Percentiles rank a stretch among this genome's conserved stretches.
Evolutionary conservation across 2,329 filamentous ascomycete species (phyloP).

Genomic region (Diaporthe aspalathi): DNA sequence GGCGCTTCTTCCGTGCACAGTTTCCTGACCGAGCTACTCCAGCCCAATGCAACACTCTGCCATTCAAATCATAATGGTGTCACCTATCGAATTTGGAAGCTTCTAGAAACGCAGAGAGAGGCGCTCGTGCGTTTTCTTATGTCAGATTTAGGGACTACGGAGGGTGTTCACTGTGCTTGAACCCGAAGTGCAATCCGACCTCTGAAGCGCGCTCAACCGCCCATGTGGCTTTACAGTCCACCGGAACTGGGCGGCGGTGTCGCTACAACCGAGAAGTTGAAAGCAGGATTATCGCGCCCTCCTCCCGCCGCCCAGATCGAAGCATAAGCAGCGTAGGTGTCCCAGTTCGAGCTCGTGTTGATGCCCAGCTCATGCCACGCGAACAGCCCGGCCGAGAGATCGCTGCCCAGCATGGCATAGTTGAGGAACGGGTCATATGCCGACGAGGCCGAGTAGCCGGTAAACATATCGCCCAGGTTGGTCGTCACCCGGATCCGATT

Average conservation of each 20-base stretch:
- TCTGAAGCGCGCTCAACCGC: neutral
- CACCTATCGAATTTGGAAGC: no score
- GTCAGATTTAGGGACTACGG: neutral
- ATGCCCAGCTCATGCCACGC: conserved; percentile 25
- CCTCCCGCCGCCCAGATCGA: conserved; percentile 20
- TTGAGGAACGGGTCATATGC: conserved; percentile 63
- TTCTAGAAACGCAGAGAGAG: no score
- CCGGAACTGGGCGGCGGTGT: conserved; percentile 6
- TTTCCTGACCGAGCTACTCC: no score
- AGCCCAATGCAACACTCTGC: no score
- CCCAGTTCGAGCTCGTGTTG: conserved; percentile 28
- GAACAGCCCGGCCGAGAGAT: neutral
- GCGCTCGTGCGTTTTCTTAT: no score
- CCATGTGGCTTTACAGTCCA: neutral
- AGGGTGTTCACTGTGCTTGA: neutral
- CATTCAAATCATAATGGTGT: no score
- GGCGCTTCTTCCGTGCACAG: no score
- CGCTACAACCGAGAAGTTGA: conserved; percentile 5
- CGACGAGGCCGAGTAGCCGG: conserved; percentile 46
- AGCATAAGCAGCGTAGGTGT: conserved; percentile 20
- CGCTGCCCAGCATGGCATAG: conserved; percentile 46
- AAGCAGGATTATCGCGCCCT: conserved; percentile 18
- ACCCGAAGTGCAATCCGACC: neutral
- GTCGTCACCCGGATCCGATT: conserved; percentile 49
- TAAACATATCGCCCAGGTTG: conserved; percentile 47